Evolutionary conservation across 1,284 basidiomycete species (phyloP).

Genomic region (Melampsora larici-populina): DNA sequence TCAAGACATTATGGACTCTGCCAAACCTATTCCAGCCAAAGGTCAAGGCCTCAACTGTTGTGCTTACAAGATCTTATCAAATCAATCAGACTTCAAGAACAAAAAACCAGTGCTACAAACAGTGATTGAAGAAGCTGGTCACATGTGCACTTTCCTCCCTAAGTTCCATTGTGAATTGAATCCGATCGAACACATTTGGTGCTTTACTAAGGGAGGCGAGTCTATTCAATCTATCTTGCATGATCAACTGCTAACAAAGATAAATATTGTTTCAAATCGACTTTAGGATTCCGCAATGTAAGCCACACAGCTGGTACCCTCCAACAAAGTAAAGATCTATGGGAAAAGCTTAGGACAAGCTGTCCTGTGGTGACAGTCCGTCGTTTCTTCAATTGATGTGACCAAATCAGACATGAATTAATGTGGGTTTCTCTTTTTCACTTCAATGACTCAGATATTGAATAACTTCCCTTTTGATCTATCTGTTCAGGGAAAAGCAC

Average conservation of each 20-base stretch:
- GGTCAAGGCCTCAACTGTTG: slow-evolving; percentile 4
- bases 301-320: background rate
- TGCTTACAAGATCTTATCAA: slow-evolving; percentile 15
- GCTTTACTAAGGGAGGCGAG: background rate
- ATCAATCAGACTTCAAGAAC: slow-evolving; percentile 18
- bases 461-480: too few relatives aligned
- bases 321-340: background rate
- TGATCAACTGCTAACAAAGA: background rate
- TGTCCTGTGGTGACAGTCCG: background rate
- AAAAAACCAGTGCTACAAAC: background rate
- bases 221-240: background rate
- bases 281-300: background rate
- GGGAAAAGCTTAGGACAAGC: background rate
- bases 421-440: too few relatives aligned
- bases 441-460: background rate
- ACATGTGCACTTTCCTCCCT: too few relatives aligned
- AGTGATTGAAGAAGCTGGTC: background rate
- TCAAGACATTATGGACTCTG: slow-evolving; percentile 1
- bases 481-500: too few relatives aligned
- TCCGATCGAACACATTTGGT: background rate
- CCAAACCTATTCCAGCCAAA: background rate
- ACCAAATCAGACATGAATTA: too few relatives aligned
- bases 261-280: background rate
- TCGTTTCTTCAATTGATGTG: background rate
- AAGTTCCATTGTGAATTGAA: too few relatives aligned